phyloP scores from a whole-genome alignment of 805 yeast genomes.

The Blastobotrys terrestris region DNA sequence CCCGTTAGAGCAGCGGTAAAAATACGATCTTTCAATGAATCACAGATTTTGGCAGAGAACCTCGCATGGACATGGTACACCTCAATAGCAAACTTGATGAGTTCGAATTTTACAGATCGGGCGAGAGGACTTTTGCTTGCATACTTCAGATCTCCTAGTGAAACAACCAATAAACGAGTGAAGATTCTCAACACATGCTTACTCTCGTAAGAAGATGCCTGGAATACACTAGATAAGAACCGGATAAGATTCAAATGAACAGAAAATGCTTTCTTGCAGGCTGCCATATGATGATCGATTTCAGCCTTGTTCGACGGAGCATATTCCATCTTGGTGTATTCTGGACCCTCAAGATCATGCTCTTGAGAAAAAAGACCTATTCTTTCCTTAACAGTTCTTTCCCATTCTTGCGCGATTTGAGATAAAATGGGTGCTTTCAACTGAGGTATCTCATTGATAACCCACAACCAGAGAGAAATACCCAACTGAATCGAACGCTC shows the following conservation, averaged over 20 bases:
- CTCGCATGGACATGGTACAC: slow-evolving; percentile 51
- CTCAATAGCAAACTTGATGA: slow-evolving; percentile 62
- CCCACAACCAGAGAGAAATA: slow-evolving; percentile 72
- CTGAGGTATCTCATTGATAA: slow-evolving; percentile 59
- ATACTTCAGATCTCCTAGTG: slow-evolving; percentile 44
- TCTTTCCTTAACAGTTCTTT: slow-evolving; percentile 48
- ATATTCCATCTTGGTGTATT: slow-evolving; percentile 75
- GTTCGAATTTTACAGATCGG: slow-evolving; percentile 65
- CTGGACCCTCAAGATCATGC: slow-evolving; percentile 53
- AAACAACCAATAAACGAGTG: slow-evolving; percentile 43
- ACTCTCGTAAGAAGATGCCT: slow-evolving; percentile 70
- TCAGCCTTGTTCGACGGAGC: slow-evolving; percentile 69
- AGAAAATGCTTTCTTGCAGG: slow-evolving; percentile 44
- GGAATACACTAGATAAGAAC: slow-evolving; percentile 68
- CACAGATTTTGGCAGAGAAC: slow-evolving; percentile 41
- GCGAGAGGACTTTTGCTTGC: slow-evolving; percentile 86
- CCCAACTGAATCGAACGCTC: slow-evolving; percentile 56
- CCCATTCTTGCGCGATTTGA: slow-evolving; percentile 68
- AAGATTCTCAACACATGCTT: slow-evolving; percentile 63
- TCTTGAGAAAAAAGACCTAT: slow-evolving; percentile 59
- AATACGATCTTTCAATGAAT: slow-evolving; percentile 44
- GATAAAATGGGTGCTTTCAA: slow-evolving; percentile 55
- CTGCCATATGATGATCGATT: slow-evolving; percentile 46
- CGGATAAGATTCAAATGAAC: slow-evolving; percentile 67
- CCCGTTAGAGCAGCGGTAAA: slow-evolving; percentile 69